These are phyloP conservation scores for Takashimella koratensis DNA, from an alignment of 1,284 basidiomycete species.

Conservation along the genomic window DNA sequence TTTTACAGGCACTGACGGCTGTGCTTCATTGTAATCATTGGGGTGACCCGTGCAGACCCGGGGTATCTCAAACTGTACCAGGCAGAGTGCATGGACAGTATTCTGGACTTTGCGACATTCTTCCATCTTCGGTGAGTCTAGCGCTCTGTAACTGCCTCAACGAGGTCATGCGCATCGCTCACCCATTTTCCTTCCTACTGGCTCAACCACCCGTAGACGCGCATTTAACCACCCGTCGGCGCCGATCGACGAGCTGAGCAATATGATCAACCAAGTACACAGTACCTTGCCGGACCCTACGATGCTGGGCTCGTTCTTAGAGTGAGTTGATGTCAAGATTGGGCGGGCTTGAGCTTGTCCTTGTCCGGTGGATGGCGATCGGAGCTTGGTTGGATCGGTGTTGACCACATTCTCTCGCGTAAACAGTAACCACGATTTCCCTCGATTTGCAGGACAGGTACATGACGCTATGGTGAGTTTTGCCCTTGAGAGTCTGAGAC, in stretches of 20 bases:
- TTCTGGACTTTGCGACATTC: conserved; percentile 59
- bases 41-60: too few species aligned
- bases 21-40: too few species aligned
- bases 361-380: too few species aligned
- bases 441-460: conserved; percentile 30
- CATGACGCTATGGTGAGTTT: not conserved
- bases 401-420: too few species aligned
- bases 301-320: conserved; percentile 46
- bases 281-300: conserved; percentile 43
- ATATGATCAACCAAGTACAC: conserved; percentile 39
- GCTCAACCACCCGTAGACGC: conserved; percentile 21
- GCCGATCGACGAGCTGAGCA: conserved; percentile 34
- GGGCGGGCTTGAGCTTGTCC: too few species aligned
- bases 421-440: conserved; percentile 50
- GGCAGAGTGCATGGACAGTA: conserved; percentile 52
- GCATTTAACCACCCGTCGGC: conserved; percentile 36
- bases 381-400: too few species aligned
- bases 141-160: too few species aligned
- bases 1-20: too few species aligned
- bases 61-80: conserved; percentile 44
- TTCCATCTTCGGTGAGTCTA: conserved; percentile 46
- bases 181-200: too few species aligned
- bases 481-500: too few species aligned
- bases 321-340: not conserved
- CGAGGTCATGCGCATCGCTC: too few species aligned